Conservation (phyloP, 2,329 filamentous ascomycete genomes). For the Alternaria consortialis region DNA sequence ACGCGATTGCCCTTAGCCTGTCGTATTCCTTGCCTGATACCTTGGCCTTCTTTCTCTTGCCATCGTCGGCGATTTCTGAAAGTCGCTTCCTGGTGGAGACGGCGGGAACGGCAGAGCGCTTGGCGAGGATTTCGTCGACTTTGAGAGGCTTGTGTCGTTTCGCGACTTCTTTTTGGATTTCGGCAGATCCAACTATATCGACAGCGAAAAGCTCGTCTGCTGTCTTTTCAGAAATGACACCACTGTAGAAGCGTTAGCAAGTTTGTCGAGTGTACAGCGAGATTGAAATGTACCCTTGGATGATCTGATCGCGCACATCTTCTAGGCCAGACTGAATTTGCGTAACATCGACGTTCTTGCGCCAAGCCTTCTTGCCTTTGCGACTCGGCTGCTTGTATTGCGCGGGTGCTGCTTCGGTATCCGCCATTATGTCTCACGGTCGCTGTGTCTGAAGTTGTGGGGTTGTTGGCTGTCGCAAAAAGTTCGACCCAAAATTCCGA, state of each 20-base stretch:
- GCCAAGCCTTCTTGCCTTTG: slow-evolving; percentile 98
- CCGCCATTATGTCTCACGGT: slow-evolving; percentile 27
- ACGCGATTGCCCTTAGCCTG: slow-evolving; percentile 78
- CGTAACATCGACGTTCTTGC: slow-evolving; percentile 95
- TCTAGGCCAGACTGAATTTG: slow-evolving; percentile 85
- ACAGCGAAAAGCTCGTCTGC: slow-evolving; percentile 86
- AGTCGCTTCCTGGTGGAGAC: slow-evolving; percentile 81
- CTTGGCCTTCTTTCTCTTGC: slow-evolving; percentile 77
- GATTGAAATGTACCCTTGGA: slow-evolving; percentile 73
- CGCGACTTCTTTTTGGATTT: slow-evolving; percentile 70
- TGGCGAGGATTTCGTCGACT: slow-evolving; percentile 88
- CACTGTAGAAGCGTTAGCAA: slow-evolving; percentile 62
- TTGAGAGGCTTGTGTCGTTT: slow-evolving; percentile 81
- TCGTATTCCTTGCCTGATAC: slow-evolving; percentile 85
- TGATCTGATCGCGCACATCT: slow-evolving; percentile 86
- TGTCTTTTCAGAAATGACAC: slow-evolving; percentile 82
- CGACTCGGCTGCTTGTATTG: slow-evolving; percentile 89
- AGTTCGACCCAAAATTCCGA: slow-evolving; percentile 25
- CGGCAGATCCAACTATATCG: slow-evolving; percentile 76
- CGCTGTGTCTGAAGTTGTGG: slow-evolving; percentile 15
- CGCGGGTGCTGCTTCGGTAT: slow-evolving; percentile 67
- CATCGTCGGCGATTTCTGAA: slow-evolving; percentile 74
- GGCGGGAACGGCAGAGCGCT: slow-evolving; percentile 82
- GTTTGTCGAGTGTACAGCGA: not conserved
- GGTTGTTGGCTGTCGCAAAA: slow-evolving; percentile 24